Evolutionary conservation across 2,329 filamentous ascomycete species (phyloP).

Genomic region (Phaeosphaeriaceae sp.): DNA sequence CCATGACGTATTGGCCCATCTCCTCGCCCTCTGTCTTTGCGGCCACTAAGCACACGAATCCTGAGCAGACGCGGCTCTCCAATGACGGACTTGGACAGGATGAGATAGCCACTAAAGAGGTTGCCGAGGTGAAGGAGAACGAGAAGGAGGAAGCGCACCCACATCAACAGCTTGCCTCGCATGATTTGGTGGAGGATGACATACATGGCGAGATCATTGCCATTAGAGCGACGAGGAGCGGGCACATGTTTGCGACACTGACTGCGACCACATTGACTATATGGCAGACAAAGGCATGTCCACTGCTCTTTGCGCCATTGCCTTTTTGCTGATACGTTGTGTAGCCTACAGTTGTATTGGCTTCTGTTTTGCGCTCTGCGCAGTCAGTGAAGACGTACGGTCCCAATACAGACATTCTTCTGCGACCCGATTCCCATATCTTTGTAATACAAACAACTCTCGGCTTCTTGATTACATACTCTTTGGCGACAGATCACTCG

Average conservation of each 20-base stretch:
- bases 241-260: constrained; percentile 86
- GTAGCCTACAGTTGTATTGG: constrained; percentile 87
- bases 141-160: constrained; percentile 13
- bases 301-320: constrained; percentile 11
- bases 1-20: constrained; percentile 87
- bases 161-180: constrained; percentile 8
- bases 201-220: constrained; percentile 72
- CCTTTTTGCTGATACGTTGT: constrained; percentile 29
- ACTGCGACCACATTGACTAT: constrained; percentile 85
- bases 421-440: constrained; percentile 90
- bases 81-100: constrained; percentile 61
- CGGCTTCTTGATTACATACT: constrained; percentile 94
- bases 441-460: constrained; percentile 85
- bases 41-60: constrained; percentile 69
- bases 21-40: constrained; percentile 84
- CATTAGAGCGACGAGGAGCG: constrained; percentile 76
- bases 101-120: not conserved
- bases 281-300: constrained; percentile 89
- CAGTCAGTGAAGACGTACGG: constrained; percentile 84
- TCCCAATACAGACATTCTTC: constrained; percentile 79
- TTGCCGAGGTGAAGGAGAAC: constrained; percentile 8
- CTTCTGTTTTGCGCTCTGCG: constrained; percentile 80
- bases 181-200: constrained; percentile 38
- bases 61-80: constrained; percentile 62
- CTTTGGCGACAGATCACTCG: constrained; percentile 81